A percentile compares a stretch with the other conserved stretches of the same genome.
Evolutionary conservation across 2,329 filamentous ascomycete genomes (phyloP).

Genomic region (Emericellopsis cladophorae): DNA sequence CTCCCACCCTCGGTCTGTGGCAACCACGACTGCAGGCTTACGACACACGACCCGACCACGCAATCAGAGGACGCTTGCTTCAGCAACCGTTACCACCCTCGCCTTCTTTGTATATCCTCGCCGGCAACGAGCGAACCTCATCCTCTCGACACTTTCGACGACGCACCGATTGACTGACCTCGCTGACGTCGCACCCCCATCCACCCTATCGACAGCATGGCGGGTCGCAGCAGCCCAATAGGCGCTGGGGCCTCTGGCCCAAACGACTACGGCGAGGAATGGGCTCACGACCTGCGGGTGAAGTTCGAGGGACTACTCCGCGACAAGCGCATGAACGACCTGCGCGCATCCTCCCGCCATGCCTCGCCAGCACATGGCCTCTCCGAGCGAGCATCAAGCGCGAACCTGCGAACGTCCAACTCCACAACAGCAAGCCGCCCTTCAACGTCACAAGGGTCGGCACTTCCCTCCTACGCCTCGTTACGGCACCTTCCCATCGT

Average conservation of each 20-base stretch:
- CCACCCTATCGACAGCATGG: conserved; percentile 15
- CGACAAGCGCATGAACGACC: conserved; percentile 75
- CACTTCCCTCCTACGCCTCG: conserved; percentile 34
- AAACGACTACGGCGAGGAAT: conserved; percentile 51
- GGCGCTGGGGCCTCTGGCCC: conserved; percentile 13
- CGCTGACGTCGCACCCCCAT: too few relatives aligned
- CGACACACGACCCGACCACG: too few relatives aligned
- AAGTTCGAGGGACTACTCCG: conserved; percentile 82
- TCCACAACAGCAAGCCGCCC: conserved; percentile 27
- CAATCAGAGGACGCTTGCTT: too few relatives aligned
- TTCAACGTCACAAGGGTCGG: conserved; percentile 27
- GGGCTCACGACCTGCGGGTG: conserved; percentile 66
- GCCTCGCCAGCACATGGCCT: conserved; percentile 47
- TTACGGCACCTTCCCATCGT: conserved; percentile 38
- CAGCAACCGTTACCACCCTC: too few relatives aligned
- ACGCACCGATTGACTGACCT: too few relatives aligned
- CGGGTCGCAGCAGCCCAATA: conserved; percentile 21
- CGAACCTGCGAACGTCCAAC: conserved; percentile 29
- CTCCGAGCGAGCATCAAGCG: conserved; percentile 35
- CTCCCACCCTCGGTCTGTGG: too few relatives aligned
- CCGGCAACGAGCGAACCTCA: too few relatives aligned
- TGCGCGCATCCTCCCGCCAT: conserved; percentile 41
- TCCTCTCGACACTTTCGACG: too few relatives aligned
- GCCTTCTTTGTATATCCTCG: too few relatives aligned
- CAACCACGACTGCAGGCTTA: too few relatives aligned